Conservation (phyloP, 2,329 filamentous ascomycete species). For the Penicillium hordei region DNA sequence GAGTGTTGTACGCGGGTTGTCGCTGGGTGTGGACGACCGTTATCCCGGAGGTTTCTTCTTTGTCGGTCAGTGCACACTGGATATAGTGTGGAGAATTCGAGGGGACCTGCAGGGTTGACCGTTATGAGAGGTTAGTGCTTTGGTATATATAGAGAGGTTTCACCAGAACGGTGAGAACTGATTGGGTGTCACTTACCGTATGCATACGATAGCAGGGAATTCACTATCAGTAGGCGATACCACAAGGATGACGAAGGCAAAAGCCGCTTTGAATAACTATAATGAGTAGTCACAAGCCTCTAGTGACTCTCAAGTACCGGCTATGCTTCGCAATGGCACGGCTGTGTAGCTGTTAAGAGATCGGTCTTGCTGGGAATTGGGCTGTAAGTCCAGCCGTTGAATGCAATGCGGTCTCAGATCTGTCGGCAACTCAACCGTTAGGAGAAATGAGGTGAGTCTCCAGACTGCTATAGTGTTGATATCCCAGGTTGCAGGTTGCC, state of each 20-base stretch:
- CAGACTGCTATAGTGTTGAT: neutral
- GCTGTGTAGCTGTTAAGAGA: neutral
- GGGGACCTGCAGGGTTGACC: slow-evolving; percentile 30
- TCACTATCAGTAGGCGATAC: neutral
- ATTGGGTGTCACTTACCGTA: slow-evolving; percentile 12
- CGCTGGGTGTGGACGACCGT: slow-evolving; percentile 25
- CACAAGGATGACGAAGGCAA: neutral
- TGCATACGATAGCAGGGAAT: neutral
- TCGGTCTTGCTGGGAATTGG: neutral
- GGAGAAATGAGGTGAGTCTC: neutral
- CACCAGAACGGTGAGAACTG: slow-evolving; percentile 11
- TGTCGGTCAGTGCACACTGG: slow-evolving; percentile 17
- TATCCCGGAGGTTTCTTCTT: slow-evolving; percentile 11
- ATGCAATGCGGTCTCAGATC: slow-evolving; percentile 27
- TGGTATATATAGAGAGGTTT: slow-evolving; percentile 26
- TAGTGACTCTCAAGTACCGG: neutral
- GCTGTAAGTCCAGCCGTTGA: slow-evolving; percentile 13
- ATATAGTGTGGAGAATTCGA: slow-evolving; percentile 18
- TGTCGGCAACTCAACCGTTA: neutral
- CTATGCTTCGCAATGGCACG: neutral
- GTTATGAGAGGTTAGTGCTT: slow-evolving; percentile 20
- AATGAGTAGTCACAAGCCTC: no score
- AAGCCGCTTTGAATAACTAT: neutral
- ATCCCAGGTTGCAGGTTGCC: neutral
- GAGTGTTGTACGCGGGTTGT: slow-evolving; percentile 27